Evolutionary conservation across 345 rosid genomes (phyloP).

Genomic region (Populus davidiana): DNA sequence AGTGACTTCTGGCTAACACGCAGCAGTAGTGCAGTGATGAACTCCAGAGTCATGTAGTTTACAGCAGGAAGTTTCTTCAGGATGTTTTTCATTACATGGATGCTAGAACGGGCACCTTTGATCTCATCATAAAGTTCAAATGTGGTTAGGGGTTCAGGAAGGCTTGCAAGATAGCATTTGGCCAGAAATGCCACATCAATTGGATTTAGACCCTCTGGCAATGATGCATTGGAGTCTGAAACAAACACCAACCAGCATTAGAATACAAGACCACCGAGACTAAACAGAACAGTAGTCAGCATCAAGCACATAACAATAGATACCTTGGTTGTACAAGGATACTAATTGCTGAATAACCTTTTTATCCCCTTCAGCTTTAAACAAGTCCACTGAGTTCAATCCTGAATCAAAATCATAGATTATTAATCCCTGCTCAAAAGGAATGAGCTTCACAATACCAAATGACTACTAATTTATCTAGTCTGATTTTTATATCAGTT

Average conservation of each 20-base stretch:
- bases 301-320: not conserved
- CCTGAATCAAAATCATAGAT: constrained; percentile 37
- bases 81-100: constrained; percentile 55
- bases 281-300: constrained; percentile 4
- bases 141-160: constrained; percentile 81
- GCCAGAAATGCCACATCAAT: constrained; percentile 66
- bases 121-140: constrained; percentile 75
- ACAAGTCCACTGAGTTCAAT: constrained; percentile 59
- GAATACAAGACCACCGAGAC: constrained; percentile 3
- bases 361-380: constrained; percentile 78
- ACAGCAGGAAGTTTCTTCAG: constrained; percentile 80
- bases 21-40: constrained; percentile 70
- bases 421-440: not conserved
- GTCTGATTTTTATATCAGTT: constrained; percentile 9
- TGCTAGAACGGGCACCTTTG: constrained; percentile 71
- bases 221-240: constrained; percentile 61
- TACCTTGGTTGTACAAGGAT: constrained; percentile 76
- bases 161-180: constrained; percentile 90
- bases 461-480: not conserved
- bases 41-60: constrained; percentile 86
- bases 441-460: not conserved
- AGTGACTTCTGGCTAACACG: constrained; percentile 78
- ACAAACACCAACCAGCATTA: constrained; percentile 5
- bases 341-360: constrained; percentile 73
- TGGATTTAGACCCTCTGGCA: constrained; percentile 76